A percentile compares a stretch with the other conserved stretches of the same genome.
These are phyloP conservation scores for Microthlaspi erraticum DNA, from an alignment of 345 rosid genomes.

Conservation along the genomic window DNA sequence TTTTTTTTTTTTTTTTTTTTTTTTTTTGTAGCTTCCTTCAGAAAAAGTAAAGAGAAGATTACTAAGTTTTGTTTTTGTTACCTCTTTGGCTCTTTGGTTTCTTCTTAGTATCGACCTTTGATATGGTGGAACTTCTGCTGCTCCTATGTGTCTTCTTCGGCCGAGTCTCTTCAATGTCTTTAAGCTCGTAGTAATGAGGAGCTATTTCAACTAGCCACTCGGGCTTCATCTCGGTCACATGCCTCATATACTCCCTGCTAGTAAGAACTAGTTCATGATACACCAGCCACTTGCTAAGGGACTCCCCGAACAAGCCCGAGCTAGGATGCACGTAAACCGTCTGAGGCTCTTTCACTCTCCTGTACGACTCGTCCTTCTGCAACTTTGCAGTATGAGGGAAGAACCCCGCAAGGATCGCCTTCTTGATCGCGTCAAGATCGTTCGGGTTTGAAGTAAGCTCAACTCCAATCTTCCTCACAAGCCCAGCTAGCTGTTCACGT, in stretches of 20 bases:
- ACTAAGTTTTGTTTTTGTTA: slow-evolving; percentile 34
- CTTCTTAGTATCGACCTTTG: slow-evolving; percentile 23
- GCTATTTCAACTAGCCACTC: slow-evolving; percentile 96
- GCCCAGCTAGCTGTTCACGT: slow-evolving; percentile 83
- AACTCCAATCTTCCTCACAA: slow-evolving; percentile 87
- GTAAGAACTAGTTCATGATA: slow-evolving; percentile 91
- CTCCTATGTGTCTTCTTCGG: slow-evolving; percentile 26
- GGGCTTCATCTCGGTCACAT: slow-evolving; percentile 87
- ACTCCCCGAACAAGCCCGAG: slow-evolving; percentile 68
- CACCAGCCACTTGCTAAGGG: slow-evolving; percentile 73
- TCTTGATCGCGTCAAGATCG: slow-evolving; percentile 80
- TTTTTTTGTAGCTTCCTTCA: not conserved
- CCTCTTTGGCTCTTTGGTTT: slow-evolving; percentile 45
- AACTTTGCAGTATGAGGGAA: slow-evolving; percentile 86
- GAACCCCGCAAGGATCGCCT: slow-evolving; percentile 87
- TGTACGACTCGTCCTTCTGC: slow-evolving; percentile 82
- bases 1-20: not conserved
- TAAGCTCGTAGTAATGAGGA: slow-evolving; percentile 85
- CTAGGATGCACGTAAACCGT: slow-evolving; percentile 89
- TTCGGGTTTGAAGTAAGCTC: slow-evolving; percentile 61
- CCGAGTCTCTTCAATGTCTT: slow-evolving; percentile 78
- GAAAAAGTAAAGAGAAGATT: slow-evolving; percentile 7
- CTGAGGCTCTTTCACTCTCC: slow-evolving; percentile 87
- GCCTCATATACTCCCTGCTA: slow-evolving; percentile 92
- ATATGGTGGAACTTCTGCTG: not conserved